Base-by-base conservation (phyloP, 495 filamentous ascomycete genomes). In the Penicillium pancosmium region DNA sequence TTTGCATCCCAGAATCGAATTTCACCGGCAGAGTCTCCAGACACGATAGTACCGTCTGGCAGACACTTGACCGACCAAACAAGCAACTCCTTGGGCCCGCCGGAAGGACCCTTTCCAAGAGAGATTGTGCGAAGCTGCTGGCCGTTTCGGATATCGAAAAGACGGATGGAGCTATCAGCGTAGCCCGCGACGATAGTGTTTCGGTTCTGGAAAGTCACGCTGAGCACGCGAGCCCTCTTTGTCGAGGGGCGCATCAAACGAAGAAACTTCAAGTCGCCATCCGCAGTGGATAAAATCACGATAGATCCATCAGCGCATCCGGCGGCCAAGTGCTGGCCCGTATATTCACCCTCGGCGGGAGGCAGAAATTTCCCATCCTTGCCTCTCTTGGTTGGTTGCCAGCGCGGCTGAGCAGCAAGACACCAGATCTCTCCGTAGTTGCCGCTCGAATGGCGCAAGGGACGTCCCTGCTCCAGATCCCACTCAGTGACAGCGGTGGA, bases 381-480 rank as follows among this genome's bases (percentile, higher is more conserved):
- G 46, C 69, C 68, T 56, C 71, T 71, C 53, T 76, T 71, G 34
- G 68, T 68, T 11, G 70, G 56, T 60, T 75, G 67, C 73, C 78
- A 75, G 64, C 78, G 69, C 18, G 95, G 94, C 76, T 97, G 94
- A n/a, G 87, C 91, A 58, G 88, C 89, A 56, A 97, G 79, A 73
- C 93, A 96, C 94, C 94, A 99, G 57, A 98, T 93, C 64, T 96
- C 94, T 40, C 93, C 93, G 69, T 96, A 89, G 71, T 93, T 96
- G 18, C 93, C 93, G 68, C 90, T 91, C 9, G 92, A 89, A 68
- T 96, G 89, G 34, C 88, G 84, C 69, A 86, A 75, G 8, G 92
- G 90, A 52, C 82, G 77, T 5, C 91, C 91, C 59, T 84, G 88
- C 58, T 85, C 84, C 10, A 98, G 72, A 76, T 97, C 88, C 94